phyloP scores from a whole-genome alignment of 176 grass and related monocot species.

The Echinochloa phyllopogon region DNA sequence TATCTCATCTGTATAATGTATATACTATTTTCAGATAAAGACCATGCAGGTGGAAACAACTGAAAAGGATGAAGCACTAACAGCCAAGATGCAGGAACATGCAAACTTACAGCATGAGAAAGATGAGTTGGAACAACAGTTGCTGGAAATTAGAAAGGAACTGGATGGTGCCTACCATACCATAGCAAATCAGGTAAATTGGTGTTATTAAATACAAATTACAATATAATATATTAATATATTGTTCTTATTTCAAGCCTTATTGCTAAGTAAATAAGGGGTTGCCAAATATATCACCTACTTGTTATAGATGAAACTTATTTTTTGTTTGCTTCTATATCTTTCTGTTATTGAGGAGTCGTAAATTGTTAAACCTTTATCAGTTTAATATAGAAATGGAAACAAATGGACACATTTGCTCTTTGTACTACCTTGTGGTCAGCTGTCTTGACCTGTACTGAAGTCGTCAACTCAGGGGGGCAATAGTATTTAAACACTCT shows the following conservation, averaged over 20 bases:
- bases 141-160: slow-evolving; percentile 72
- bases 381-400: not conserved
- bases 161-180: slow-evolving; percentile 73
- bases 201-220: not conserved
- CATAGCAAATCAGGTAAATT: slow-evolving; percentile 84
- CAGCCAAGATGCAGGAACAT: slow-evolving; percentile 67
- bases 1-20: slow-evolving; percentile 35
- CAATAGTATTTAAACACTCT: slow-evolving; percentile 19
- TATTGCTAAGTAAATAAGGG: slow-evolving; percentile 13
- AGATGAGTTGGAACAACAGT: slow-evolving; percentile 62
- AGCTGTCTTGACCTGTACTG: not conserved
- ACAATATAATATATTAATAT: not conserved
- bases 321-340: not conserved
- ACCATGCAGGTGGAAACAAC: slow-evolving; percentile 73
- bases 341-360: slow-evolving; percentile 3
- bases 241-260: slow-evolving; percentile 22
- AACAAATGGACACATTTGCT: not conserved
- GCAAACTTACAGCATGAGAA: slow-evolving; percentile 59
- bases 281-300: slow-evolving; percentile 9
- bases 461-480: slow-evolving; percentile 5
- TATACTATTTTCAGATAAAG: slow-evolving; percentile 65
- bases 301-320: not conserved
- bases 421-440: not conserved
- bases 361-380: not conserved
- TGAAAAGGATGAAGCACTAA: slow-evolving; percentile 71